Percentiles rank a stretch among this genome's conserved stretches.
Evolutionary conservation across 73 alveolate species (phyloP).

Genomic region (Stentor coeruleus): DNA sequence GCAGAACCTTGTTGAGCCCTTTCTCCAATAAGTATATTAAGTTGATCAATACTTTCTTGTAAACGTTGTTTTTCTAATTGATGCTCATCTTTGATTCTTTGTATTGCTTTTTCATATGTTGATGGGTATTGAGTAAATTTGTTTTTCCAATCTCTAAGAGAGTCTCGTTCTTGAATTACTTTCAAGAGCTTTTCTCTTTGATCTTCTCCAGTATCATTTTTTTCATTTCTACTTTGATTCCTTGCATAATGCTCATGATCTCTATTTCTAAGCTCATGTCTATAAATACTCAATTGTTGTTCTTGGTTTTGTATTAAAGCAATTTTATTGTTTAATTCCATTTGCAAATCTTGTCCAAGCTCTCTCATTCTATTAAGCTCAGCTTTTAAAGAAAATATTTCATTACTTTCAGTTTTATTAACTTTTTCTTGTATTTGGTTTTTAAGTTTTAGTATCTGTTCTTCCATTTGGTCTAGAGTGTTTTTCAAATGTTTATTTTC

Average conservation of each 20-base stretch:
- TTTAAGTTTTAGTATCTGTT: neutral
- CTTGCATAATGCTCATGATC: neutral
- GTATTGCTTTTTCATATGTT: slow-evolving; percentile 1
- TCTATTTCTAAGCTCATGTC: neutral
- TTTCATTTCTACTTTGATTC: neutral
- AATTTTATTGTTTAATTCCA: neutral
- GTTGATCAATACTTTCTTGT: too few relatives aligned
- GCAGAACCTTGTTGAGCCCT: neutral
- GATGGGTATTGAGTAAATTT: neutral
- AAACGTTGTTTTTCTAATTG: too few relatives aligned
- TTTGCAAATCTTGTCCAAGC: neutral
- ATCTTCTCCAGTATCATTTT: neutral
- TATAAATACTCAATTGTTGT: neutral
- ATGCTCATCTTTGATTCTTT: neutral
- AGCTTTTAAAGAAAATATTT: neutral
- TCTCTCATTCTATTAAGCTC: neutral
- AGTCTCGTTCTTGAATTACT: neutral
- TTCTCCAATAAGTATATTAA: too few relatives aligned
- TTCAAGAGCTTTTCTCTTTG: neutral
- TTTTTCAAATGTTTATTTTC: neutral
- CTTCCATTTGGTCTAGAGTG: neutral
- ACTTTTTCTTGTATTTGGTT: neutral
- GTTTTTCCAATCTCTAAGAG: neutral
- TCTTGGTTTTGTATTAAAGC: neutral
- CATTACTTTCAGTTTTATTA: neutral